Evolutionary conservation across 2,329 filamentous ascomycete species (phyloP).

Genomic region (Bipolaris oryzae): DNA sequence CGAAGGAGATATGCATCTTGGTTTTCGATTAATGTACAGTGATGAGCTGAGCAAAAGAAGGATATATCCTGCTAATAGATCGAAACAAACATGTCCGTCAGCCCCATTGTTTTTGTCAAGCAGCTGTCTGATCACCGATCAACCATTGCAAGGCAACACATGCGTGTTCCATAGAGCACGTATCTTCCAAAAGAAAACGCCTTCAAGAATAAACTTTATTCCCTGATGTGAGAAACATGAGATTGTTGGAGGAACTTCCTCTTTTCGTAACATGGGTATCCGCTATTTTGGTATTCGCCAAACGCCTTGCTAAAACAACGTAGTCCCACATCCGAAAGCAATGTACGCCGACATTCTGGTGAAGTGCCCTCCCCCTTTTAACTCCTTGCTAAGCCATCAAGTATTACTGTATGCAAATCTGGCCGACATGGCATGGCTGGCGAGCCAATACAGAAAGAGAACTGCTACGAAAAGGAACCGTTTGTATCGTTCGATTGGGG

Average conservation of each 20-base stretch:
- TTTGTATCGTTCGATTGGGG: constrained; percentile 10
- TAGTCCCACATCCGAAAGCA: constrained; percentile 8
- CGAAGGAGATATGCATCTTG: background rate
- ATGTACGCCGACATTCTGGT: background rate
- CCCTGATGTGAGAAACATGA: background rate
- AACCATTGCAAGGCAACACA: background rate
- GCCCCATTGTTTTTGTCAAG: background rate
- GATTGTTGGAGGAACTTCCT: constrained; percentile 1
- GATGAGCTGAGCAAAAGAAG: background rate
- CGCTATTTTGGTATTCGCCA: constrained; percentile 12
- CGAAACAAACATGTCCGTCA: background rate
- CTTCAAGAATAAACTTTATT: background rate
- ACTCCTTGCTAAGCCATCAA: constrained; percentile 19
- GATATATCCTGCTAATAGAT: background rate
- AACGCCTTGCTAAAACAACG: constrained; percentile 21
- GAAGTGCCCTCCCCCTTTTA: constrained; percentile 6
- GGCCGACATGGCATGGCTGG: constrained; percentile 1
- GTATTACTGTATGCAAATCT: constrained; percentile 6
- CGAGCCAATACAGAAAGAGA: constrained; percentile 11
- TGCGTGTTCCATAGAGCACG: background rate
- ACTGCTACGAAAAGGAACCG: constrained; percentile 21
- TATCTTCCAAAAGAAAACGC: background rate
- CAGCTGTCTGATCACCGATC: background rate
- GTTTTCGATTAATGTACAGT: background rate
- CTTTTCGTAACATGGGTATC: constrained; percentile 11